These are phyloP conservation scores for Orychophragmus violaceus DNA, from an alignment of 345 rosid species.

Conservation along the genomic window DNA sequence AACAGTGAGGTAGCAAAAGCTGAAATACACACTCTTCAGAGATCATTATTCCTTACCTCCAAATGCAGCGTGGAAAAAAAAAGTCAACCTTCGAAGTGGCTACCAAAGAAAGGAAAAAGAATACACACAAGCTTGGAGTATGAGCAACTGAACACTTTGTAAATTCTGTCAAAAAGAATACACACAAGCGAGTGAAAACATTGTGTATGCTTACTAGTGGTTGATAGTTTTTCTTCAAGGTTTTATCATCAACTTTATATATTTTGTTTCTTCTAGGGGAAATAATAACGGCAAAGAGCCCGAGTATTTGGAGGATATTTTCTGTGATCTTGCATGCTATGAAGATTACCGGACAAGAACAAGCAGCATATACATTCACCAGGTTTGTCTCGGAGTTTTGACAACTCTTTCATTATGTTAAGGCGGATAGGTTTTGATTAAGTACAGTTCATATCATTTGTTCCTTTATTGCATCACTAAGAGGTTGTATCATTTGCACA, in stretches of 20 bases:
- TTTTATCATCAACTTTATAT: not conserved
- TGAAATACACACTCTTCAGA: conserved; percentile 64
- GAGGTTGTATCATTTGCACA: too few species aligned
- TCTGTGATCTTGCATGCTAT: conserved; percentile 72
- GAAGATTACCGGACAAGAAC: conserved; percentile 90
- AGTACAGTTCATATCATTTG: not conserved
- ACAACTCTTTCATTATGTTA: conserved; percentile 1
- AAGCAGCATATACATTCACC: conserved; percentile 63
- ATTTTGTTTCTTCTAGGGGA: conserved; percentile 56
- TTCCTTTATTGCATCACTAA: conserved; percentile 5
- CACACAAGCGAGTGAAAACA: conserved; percentile 54
- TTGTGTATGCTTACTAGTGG: not conserved
- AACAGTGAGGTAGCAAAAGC: conserved; percentile 82
- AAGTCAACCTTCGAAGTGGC: conserved; percentile 46
- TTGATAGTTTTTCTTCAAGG: not conserved
- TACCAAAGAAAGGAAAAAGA: conserved; percentile 58
- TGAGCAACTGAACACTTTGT: conserved; percentile 72
- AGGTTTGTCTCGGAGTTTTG: conserved; percentile 39
- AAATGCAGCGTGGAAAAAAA: conserved; percentile 72
- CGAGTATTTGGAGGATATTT: conserved; percentile 92
- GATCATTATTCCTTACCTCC: conserved; percentile 70
- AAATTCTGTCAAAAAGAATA: conserved; percentile 86
- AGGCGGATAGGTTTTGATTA: not conserved
- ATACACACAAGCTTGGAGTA: conserved; percentile 80
- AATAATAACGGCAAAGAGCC: conserved; percentile 64